Evolutionary conservation across 345 rosid genomes (phyloP).

Genomic region (Punica granatum): DNA sequence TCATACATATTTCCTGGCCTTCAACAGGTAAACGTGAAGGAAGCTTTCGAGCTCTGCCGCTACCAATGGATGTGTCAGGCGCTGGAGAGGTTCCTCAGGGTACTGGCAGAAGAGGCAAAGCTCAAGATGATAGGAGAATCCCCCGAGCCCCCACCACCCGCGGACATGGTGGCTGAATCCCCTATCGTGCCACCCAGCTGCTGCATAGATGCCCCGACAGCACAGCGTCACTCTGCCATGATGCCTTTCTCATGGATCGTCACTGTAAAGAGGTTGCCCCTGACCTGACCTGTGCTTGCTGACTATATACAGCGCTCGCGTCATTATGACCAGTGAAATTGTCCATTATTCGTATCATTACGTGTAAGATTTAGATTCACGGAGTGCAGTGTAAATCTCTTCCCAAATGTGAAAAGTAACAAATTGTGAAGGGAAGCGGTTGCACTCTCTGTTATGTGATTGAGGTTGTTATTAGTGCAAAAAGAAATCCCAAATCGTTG

Average conservation of each 20-base stretch:
- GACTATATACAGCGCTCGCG: background rate
- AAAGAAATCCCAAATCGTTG: too few species aligned
- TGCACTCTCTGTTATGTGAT: conserved; percentile 9
- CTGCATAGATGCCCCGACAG: conserved; percentile 15
- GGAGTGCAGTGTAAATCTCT: conserved; percentile 7
- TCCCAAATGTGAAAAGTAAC: conserved; percentile 9
- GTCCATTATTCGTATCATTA: conserved; percentile 1
- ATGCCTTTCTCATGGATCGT: conserved; percentile 25
- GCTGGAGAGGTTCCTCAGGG: conserved; percentile 36
- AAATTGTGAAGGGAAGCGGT: conserved; percentile 10
- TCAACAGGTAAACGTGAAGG: conserved; percentile 40
- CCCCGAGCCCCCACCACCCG: conserved; percentile 15
- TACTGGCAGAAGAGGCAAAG: conserved; percentile 13
- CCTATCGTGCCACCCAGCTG: conserved; percentile 21
- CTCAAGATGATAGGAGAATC: conserved; percentile 22
- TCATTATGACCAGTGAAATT: background rate
- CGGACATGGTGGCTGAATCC: conserved; percentile 17
- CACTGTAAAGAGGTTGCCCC: conserved; percentile 22
- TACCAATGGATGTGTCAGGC: conserved; percentile 88
- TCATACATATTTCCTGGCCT: background rate
- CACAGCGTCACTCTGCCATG: conserved; percentile 14
- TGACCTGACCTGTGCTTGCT: conserved; percentile 10
- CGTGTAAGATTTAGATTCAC: conserved; percentile 10
- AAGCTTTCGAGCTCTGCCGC: conserved; percentile 59
- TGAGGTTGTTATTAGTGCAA: background rate